Evolutionary conservation across 1,139 yeast species (phyloP), one percentile per base, ranked within the genome.

Genomic region (Geotrichum restrictum): DNA sequence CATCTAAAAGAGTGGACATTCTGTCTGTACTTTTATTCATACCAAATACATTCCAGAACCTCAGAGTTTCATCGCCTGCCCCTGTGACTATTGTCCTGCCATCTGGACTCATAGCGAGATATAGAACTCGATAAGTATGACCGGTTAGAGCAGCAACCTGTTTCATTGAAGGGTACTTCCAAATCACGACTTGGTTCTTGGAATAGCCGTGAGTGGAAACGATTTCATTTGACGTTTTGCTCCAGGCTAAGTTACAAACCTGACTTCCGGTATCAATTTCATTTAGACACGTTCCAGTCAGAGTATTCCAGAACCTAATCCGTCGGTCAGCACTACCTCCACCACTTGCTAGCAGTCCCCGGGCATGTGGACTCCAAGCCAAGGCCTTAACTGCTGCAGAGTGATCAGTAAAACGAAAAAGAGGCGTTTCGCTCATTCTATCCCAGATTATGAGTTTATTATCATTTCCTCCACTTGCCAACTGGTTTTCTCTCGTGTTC

Each of bases 31-130:
- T 43, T 64, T 79, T 82, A 56, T 78, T 81, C 67, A 85, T 88
- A 57, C 87, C 95, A 70, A 88, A 89, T 1, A 88, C 85, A 62
- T 87, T 88, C 98, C 98, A 91, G 64, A 89, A 88, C 61, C 98
- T 71, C 55, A 93, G 72, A 0, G 98, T 93, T 69, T 94, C 98
- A 70, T 93, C 99, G 1, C 98, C 98, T 0, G 98, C 98, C 0
- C 98, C 99, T 0, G 98, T 91, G 2, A 93, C 98, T n/a, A 93
- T 85, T 0, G 98, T 88, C 59, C 88, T 91, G 1, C 98, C 98
- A 69, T 93, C 98, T 0, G 98, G 96, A n/a, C 95, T 85, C 72
- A 93, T 76, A 2, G 96, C 82, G 59, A 93, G 75, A 66, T 93
- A 94, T 48, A 94, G 73, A 7, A 93, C 98, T 57, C 99, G 77